These are phyloP conservation scores for Mallotus repandus DNA, from an alignment of 441 rosid genomes.

Conservation along the genomic window DNA sequence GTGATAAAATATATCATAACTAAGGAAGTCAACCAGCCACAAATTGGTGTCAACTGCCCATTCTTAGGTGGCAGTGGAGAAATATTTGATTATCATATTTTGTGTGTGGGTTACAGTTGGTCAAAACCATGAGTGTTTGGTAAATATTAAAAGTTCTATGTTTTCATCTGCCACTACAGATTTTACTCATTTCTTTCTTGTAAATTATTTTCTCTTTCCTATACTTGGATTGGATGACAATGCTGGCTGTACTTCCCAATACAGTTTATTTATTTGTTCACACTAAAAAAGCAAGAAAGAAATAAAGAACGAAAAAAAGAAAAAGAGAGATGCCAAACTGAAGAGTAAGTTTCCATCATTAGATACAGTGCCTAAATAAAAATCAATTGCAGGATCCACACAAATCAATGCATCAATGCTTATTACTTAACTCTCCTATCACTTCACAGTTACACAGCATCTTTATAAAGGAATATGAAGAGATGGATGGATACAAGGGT, in stretches of 20 bases:
- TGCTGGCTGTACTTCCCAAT: not conserved
- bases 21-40: no score
- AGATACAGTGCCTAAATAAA: not conserved
- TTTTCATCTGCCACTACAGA: not conserved
- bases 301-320: not conserved
- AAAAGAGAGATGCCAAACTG: constrained; percentile 1
- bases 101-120: not conserved
- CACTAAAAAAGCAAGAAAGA: not conserved
- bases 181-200: not conserved
- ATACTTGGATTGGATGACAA: not conserved
- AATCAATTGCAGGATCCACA: not conserved
- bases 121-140: not conserved
- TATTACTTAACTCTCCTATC: not conserved
- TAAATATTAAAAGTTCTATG: not conserved
- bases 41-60: not conserved
- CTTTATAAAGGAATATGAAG: not conserved
- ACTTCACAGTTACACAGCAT: not conserved
- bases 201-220: not conserved
- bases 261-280: not conserved
- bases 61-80: not conserved
- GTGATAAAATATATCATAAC: no score
- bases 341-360: not conserved
- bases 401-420: not conserved
- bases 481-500: not conserved
- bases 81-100: not conserved